phyloP scores from a whole-genome alignment of 495 filamentous ascomycete genomes.

The Poronia punctata region DNA sequence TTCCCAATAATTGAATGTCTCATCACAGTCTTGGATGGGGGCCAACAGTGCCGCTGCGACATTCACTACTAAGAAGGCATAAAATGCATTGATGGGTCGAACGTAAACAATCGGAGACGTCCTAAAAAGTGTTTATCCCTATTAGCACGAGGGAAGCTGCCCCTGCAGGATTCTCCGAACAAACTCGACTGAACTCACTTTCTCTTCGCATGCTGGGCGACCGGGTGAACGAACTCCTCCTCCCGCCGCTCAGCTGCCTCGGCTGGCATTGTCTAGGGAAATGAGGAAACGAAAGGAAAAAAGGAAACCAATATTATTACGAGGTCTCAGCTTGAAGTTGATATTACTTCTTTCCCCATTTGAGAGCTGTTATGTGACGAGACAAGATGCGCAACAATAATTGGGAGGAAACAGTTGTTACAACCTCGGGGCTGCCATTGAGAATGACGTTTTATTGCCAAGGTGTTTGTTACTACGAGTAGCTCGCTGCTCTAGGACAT shows the following conservation, averaged over 20 bases:
- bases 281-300: background rate
- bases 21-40: constrained; percentile 97
- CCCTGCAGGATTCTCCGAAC: background rate
- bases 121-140: too few relatives aligned
- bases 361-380: too few relatives aligned
- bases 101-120: constrained; percentile 55
- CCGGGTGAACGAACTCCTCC: constrained; percentile 34
- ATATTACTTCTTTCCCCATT: too few relatives aligned
- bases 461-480: too few relatives aligned
- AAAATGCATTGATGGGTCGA: constrained; percentile 67
- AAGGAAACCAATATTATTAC: background rate
- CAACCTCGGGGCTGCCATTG: background rate
- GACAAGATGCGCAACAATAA: background rate
- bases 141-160: background rate
- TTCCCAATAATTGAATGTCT: constrained; percentile 99
- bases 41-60: constrained; percentile 70
- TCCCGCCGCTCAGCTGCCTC: constrained; percentile 15
- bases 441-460: constrained; percentile 1
- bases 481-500: too few relatives aligned
- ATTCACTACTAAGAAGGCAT: constrained; percentile 66
- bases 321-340: too few relatives aligned
- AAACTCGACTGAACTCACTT: constrained; percentile 20
- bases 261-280: constrained; percentile 26
- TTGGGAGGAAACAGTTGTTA: background rate
- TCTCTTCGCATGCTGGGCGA: constrained; percentile 40